phyloP scores from a whole-genome alignment of 1,284 basidiomycete species.

The Malassezia restricta region DNA sequence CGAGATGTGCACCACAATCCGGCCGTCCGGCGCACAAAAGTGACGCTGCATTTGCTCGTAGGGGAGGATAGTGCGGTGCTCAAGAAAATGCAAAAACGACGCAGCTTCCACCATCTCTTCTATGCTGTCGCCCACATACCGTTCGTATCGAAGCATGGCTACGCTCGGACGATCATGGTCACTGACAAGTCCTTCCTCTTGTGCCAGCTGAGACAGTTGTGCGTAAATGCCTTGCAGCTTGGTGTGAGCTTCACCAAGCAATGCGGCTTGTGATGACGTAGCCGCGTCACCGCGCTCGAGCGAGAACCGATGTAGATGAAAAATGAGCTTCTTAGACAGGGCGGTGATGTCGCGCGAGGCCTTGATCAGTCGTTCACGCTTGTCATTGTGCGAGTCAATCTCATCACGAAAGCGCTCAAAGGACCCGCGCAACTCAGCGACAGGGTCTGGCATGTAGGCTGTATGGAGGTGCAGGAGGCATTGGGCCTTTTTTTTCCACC shows the following conservation, averaged over 20 bases:
- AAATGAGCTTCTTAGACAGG: conserved; percentile 87
- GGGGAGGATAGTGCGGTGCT: conserved; percentile 60
- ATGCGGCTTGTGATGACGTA: conserved; percentile 23
- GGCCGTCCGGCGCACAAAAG: conserved; percentile 6
- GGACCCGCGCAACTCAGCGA: neutral
- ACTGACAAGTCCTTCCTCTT: conserved; percentile 25
- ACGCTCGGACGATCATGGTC: neutral
- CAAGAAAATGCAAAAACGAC: conserved; percentile 76
- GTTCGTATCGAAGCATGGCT: conserved; percentile 26
- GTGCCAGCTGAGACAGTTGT: conserved; percentile 56
- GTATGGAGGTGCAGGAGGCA: neutral
- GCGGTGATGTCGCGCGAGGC: conserved; percentile 68
- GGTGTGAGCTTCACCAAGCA: conserved; percentile 54
- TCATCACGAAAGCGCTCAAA: conserved; percentile 34
- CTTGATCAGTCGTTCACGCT: conserved; percentile 67
- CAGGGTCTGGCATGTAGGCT: neutral
- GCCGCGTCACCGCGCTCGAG: conserved; percentile 6
- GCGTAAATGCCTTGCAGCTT: conserved; percentile 62
- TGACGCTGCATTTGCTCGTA: conserved; percentile 57
- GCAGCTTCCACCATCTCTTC: conserved; percentile 59
- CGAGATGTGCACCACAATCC: conserved; percentile 40
- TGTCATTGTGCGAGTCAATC: conserved; percentile 43
- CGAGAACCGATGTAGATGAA: conserved; percentile 67
- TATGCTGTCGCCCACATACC: conserved; percentile 37
- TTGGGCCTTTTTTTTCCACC: neutral